Base-by-base conservation (phyloP, 371 early-diverging fungal genomes). In the Mucor piriformis region DNA sequence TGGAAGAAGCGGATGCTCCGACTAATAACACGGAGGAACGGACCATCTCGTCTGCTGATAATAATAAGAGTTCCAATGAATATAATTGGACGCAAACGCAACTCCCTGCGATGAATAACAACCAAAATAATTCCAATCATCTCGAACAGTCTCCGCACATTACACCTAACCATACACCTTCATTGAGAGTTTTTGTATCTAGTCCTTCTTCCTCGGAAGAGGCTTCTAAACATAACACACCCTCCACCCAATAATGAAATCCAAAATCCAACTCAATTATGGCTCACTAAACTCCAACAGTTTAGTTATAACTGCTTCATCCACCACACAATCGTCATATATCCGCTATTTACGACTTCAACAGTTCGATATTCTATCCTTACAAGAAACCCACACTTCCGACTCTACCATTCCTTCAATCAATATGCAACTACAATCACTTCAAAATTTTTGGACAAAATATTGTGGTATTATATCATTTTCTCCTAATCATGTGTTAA, bases 241-340 rank as follows among this genome's bases (percentile, higher is more conserved):
- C 8, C 23, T 21, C 18, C 21, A 44, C 3, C 20, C 44, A 49
- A 34, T 34, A 7, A 55, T 46, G 56, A 13, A 43, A 21, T 20
- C 21, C 24, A 37, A 46, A 40, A 27, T 37, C 18, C 15, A 10
- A n/a, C 6, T 49, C 1, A 32, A 32, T 44, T 18, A 16, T 46
- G 46, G 24, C 11, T 40, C 62, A 34, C 13, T 56, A 15, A 55
- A 62, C 35, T 43, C 25, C n/a, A 56, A 50, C 49, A 56, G 50
- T 25, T 27, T 62, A 51, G 24, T 62, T 10, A 62, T 56, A 35
- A 20, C 35, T 8, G 0, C 37, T 20, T 3, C 32, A 1, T 16
- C 32, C 42, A 4, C 40, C 50, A 56, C 8, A 6, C 62, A 62
- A 56, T 43, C 38, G 10, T 20, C 32, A 6, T 61, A 35, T 20